phyloP scores from a whole-genome alignment of 345 rosid species.

The Citrus mangshanensis region DNA sequence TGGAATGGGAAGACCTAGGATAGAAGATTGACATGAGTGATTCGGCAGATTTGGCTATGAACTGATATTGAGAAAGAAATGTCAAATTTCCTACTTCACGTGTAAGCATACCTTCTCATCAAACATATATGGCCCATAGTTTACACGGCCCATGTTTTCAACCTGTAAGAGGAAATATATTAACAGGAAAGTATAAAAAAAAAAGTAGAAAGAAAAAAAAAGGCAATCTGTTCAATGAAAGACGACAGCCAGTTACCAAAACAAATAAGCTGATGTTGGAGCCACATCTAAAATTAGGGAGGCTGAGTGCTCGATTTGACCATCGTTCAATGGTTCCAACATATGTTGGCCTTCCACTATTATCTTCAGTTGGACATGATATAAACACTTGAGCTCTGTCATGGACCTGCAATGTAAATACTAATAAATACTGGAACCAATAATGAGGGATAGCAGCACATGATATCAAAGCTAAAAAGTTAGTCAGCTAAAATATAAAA shows the following conservation, averaged over 20 bases:
- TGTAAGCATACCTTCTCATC: conserved; percentile 66
- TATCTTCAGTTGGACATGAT: conserved; percentile 47
- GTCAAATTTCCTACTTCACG: not conserved
- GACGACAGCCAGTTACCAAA: conserved; percentile 43
- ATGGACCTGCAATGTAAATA: conserved; percentile 56
- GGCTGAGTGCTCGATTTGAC: conserved; percentile 56
- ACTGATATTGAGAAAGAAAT: conserved; percentile 1
- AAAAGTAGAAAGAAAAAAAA: not conserved
- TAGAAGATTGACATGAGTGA: too few relatives aligned
- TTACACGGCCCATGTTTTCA: conserved; percentile 93
- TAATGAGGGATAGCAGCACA: not conserved
- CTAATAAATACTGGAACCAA: not conserved
- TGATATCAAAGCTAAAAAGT: not conserved
- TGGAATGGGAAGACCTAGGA: too few relatives aligned
- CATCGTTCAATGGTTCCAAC: conserved; percentile 68
- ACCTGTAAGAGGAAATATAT: conserved; percentile 43
- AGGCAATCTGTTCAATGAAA: not conserved
- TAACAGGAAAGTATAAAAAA: not conserved
- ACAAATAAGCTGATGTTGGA: conserved; percentile 58
- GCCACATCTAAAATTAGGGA: conserved; percentile 54
- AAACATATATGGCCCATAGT: conserved; percentile 72
- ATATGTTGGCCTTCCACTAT: conserved; percentile 40
- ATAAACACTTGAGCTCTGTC: conserved; percentile 86
- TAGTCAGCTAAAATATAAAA: conserved; percentile 1
- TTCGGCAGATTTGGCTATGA: not conserved